Conservation (phyloP, 495 filamentous ascomycete genomes). For the Pseudoneurospora amorphoporcata region DNA sequence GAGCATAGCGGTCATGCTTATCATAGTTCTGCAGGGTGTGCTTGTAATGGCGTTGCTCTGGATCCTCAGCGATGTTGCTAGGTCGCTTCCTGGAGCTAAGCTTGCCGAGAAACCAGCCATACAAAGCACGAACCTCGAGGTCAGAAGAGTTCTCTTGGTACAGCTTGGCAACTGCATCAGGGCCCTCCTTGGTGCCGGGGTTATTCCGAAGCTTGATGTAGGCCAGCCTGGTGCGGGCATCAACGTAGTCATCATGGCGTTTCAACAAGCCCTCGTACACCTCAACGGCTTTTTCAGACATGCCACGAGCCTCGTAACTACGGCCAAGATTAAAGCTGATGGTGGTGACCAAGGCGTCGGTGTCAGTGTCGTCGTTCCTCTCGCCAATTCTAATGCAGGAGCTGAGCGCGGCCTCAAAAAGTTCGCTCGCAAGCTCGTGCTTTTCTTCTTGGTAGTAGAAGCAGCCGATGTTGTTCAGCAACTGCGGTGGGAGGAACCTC, state of each 20-base stretch:
- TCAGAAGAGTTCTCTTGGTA: slow-evolving; percentile 70
- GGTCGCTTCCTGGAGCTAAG: slow-evolving; percentile 66
- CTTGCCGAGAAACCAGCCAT: slow-evolving; percentile 84
- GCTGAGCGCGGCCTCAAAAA: slow-evolving; percentile 80
- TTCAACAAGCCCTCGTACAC: slow-evolving; percentile 77
- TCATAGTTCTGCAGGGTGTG: slow-evolving; percentile 88
- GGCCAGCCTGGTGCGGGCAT: slow-evolving; percentile 75
- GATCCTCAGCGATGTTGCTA: slow-evolving; percentile 75
- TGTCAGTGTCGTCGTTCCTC: slow-evolving; percentile 59
- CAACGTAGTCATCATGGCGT: slow-evolving; percentile 81
- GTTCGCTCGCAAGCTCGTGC: slow-evolving; percentile 64
- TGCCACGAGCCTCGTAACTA: slow-evolving; percentile 79
- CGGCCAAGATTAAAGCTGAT: slow-evolving; percentile 94
- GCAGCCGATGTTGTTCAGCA: slow-evolving; percentile 94
- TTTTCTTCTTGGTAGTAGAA: slow-evolving; percentile 86
- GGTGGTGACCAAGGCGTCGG: slow-evolving; percentile 81
- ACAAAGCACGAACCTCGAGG: slow-evolving; percentile 81
- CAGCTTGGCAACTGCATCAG: slow-evolving; percentile 69
- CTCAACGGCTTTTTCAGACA: slow-evolving; percentile 71
- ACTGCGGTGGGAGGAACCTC: slow-evolving; percentile 71
- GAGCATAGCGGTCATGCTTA: slow-evolving; percentile 91
- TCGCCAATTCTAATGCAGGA: slow-evolving; percentile 71
- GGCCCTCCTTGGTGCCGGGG: slow-evolving; percentile 67
- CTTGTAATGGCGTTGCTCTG: slow-evolving; percentile 88
- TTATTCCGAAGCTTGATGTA: slow-evolving; percentile 82